A percentile compares a stretch with the other conserved stretches of the same genome.
phyloP scores from a whole-genome alignment of 768 basidiomycete genomes.

The Hygrophoropsis aurantiaca region DNA sequence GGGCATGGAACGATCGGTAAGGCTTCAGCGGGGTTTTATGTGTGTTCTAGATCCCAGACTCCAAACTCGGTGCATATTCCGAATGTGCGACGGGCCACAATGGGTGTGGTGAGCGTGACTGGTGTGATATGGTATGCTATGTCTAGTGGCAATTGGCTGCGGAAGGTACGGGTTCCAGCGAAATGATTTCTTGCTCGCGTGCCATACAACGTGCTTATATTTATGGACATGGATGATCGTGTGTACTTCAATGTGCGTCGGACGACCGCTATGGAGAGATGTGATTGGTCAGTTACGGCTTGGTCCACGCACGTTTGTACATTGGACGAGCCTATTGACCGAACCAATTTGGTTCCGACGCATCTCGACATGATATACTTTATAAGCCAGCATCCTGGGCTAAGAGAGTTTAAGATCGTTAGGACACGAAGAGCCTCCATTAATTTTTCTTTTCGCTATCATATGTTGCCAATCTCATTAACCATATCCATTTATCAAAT shows the following conservation, averaged over 20 bases:
- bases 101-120: background rate
- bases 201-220: conserved; percentile 17
- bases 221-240: background rate
- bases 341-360: no score
- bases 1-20: conserved; percentile 8
- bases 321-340: no score
- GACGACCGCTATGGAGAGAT: conserved; percentile 8
- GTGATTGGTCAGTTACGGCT: conserved; percentile 16
- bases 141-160: conserved; percentile 1
- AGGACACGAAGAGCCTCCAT: no score
- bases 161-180: background rate
- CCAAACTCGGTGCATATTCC: no score
- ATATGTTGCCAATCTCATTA: no score
- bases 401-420: no score
- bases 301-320: background rate
- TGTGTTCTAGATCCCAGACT: no score
- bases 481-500: no score
- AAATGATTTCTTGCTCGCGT: conserved; percentile 20
- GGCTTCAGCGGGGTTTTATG: conserved; percentile 2
- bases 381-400: no score
- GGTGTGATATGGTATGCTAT: conserved; percentile 4
- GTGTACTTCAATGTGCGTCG: conserved; percentile 2
- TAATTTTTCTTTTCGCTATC: no score
- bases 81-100: no score
- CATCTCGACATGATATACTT: no score